Evolutionary conservation across 2,329 filamentous ascomycete species (phyloP).

Genomic region (Nigrospora sphaerica): DNA sequence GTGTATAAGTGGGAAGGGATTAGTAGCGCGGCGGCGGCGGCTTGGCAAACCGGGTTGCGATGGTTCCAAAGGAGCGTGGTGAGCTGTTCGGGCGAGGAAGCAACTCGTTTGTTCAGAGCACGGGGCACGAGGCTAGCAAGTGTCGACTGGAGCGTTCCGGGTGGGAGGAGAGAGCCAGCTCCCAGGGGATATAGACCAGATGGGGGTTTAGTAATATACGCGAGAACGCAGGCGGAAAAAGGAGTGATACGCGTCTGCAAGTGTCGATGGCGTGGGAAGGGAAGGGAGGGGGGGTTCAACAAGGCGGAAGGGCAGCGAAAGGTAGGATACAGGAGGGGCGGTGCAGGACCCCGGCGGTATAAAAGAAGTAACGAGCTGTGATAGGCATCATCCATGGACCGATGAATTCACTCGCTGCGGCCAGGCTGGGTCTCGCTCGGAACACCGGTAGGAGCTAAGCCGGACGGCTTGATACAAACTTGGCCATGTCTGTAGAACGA

Average conservation of each 20-base stretch:
- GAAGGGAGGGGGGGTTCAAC: slow-evolving; percentile 25
- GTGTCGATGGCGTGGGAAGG: slow-evolving; percentile 26
- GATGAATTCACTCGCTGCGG: slow-evolving; percentile 31
- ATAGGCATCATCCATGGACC: slow-evolving; percentile 32
- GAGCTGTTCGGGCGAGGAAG: slow-evolving; percentile 32
- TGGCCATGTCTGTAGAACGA: slow-evolving; percentile 21
- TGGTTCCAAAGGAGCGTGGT: slow-evolving; percentile 29
- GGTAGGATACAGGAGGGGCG: slow-evolving; percentile 35
- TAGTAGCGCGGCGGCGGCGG: slow-evolving; percentile 8
- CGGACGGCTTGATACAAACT: slow-evolving; percentile 41
- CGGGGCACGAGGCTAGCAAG: too few species aligned
- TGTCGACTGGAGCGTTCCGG: slow-evolving; percentile 28
- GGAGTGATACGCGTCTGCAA: slow-evolving; percentile 39
- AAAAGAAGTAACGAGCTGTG: slow-evolving; percentile 39
- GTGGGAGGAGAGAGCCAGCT: slow-evolving; percentile 47
- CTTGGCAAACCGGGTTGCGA: background rate
- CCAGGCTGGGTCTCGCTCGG: slow-evolving; percentile 38
- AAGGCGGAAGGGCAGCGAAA: slow-evolving; percentile 34
- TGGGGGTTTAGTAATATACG: slow-evolving; percentile 30
- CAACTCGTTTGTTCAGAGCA: slow-evolving; percentile 30
- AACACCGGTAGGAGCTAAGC: slow-evolving; percentile 44
- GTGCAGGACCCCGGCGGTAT: slow-evolving; percentile 44
- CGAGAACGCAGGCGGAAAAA: slow-evolving; percentile 31
- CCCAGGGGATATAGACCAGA: slow-evolving; percentile 38
- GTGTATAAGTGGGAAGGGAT: slow-evolving; percentile 10